phyloP scores from a whole-genome alignment of 306 rosid species.

The Canavalia gladiata region DNA sequence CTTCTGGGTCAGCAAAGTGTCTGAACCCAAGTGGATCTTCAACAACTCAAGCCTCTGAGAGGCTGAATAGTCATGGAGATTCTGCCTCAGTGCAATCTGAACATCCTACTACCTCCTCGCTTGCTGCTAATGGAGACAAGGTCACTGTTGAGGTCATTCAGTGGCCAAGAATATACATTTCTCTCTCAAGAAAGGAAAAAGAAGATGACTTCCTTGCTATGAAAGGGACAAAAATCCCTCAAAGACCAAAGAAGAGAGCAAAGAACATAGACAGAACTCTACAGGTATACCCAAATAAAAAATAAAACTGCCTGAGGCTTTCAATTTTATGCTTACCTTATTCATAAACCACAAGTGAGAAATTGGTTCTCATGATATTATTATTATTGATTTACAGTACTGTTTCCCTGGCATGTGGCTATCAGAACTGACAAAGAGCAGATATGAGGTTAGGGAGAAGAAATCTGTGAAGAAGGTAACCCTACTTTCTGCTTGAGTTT shows the following conservation, averaged over 20 bases:
- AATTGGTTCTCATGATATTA: background rate
- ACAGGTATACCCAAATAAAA: slow-evolving; percentile 55
- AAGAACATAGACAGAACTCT: slow-evolving; percentile 71
- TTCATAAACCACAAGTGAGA: slow-evolving; percentile 6
- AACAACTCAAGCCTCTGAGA: slow-evolving; percentile 43
- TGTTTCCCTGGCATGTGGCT: slow-evolving; percentile 89
- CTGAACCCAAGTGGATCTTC: slow-evolving; percentile 62
- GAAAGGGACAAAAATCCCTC: slow-evolving; percentile 84
- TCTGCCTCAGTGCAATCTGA: slow-evolving; percentile 51
- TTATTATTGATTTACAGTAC: slow-evolving; percentile 55
- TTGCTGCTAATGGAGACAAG: slow-evolving; percentile 52
- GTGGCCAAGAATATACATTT: slow-evolving; percentile 74
- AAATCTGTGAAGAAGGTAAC: slow-evolving; percentile 78
- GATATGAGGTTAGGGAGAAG: slow-evolving; percentile 86
- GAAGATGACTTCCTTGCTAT: slow-evolving; percentile 87
- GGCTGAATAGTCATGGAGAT: slow-evolving; percentile 49
- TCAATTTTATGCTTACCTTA: slow-evolving; percentile 11
- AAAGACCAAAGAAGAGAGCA: slow-evolving; percentile 87
- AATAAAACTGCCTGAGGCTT: background rate
- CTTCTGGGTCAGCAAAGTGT: slow-evolving; percentile 57
- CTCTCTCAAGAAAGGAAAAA: slow-evolving; percentile 83
- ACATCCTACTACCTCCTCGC: too few species aligned
- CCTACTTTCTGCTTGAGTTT: slow-evolving; percentile 9
- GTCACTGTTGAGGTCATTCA: slow-evolving; percentile 51
- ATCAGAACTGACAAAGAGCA: slow-evolving; percentile 74